phyloP scores from a whole-genome alignment of 805 yeast species.

The Pichia occidentalis region DNA sequence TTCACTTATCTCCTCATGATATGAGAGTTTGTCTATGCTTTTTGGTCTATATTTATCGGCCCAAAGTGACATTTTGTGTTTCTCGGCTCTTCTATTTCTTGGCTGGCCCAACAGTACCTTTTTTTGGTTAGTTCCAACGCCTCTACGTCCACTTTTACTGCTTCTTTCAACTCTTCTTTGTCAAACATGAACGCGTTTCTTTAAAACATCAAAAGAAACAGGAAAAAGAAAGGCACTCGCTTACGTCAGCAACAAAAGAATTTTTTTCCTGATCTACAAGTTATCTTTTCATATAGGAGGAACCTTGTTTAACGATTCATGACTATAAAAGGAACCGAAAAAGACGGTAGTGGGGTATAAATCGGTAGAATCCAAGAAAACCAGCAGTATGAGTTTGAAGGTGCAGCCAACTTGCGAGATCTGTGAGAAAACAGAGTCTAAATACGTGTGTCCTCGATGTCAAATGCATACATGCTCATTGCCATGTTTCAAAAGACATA shows the following conservation, averaged over 20 bases:
- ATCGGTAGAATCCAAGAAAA: neutral
- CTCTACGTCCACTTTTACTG: neutral
- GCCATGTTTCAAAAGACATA: conserved; percentile 66
- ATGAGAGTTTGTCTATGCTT: conserved; percentile 54
- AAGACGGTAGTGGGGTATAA: neutral
- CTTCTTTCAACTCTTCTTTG: neutral
- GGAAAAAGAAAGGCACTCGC: neutral
- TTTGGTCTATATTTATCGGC: conserved; percentile 90
- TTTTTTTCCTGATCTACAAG: neutral
- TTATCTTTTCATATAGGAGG: neutral
- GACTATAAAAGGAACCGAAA: neutral
- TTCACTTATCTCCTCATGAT: conserved; percentile 57
- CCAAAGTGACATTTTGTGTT: conserved; percentile 88
- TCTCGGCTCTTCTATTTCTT: too few relatives aligned
- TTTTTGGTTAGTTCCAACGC: neutral
- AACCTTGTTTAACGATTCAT: conserved; percentile 2
- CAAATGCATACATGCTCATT: conserved; percentile 58
- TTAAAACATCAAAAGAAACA: neutral
- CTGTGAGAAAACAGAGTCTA: conserved; percentile 38
- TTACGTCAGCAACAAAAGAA: too few relatives aligned
- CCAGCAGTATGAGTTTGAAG: neutral
- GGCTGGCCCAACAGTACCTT: too few relatives aligned
- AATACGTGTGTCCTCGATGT: conserved; percentile 83
- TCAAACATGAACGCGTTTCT: neutral
- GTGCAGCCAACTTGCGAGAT: conserved; percentile 34